phyloP scores from a whole-genome alignment of 805 yeast species.

The Candida succiphila region DNA sequence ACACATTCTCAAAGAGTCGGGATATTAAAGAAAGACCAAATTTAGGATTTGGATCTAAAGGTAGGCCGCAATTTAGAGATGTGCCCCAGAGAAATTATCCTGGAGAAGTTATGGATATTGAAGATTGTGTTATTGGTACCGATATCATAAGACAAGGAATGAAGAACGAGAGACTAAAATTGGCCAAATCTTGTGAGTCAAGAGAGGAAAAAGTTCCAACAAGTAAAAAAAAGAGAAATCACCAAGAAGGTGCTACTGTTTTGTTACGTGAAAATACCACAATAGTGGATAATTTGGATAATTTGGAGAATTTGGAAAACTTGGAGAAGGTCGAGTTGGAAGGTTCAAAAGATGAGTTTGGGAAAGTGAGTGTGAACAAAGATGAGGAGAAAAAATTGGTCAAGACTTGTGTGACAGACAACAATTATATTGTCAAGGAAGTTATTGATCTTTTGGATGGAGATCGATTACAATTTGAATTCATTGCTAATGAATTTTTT shows the following conservation, averaged over 20 bases:
- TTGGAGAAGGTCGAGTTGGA: conserved; percentile 21
- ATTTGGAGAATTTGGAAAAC: background rate
- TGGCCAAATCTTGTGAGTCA: conserved; percentile 31
- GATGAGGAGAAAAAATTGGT: conserved; percentile 20
- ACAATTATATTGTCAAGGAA: conserved; percentile 74
- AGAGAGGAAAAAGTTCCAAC: conserved; percentile 16
- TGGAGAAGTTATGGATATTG: conserved; percentile 86
- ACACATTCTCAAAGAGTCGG: conserved; percentile 36
- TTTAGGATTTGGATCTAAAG: conserved; percentile 84
- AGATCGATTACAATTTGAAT: conserved; percentile 59
- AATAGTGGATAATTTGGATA: conserved; percentile 15
- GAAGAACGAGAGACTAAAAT: conserved; percentile 51
- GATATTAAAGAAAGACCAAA: conserved; percentile 36
- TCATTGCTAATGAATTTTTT: conserved; percentile 92
- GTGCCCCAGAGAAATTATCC: conserved; percentile 19
- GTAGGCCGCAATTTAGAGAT: conserved; percentile 61
- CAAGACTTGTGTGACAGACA: conserved; percentile 70
- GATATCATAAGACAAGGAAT: conserved; percentile 65
- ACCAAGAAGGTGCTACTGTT: conserved; percentile 78
- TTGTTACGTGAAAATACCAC: conserved; percentile 72
- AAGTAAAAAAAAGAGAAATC: conserved; percentile 21
- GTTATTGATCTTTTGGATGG: conserved; percentile 62
- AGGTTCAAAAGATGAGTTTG: conserved; percentile 33
- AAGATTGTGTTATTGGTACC: conserved; percentile 90
- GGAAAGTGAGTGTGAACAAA: conserved; percentile 25